phyloP scores from a whole-genome alignment of 1,139 yeast species.

The Yamadazyma kanchanaburiensis region DNA sequence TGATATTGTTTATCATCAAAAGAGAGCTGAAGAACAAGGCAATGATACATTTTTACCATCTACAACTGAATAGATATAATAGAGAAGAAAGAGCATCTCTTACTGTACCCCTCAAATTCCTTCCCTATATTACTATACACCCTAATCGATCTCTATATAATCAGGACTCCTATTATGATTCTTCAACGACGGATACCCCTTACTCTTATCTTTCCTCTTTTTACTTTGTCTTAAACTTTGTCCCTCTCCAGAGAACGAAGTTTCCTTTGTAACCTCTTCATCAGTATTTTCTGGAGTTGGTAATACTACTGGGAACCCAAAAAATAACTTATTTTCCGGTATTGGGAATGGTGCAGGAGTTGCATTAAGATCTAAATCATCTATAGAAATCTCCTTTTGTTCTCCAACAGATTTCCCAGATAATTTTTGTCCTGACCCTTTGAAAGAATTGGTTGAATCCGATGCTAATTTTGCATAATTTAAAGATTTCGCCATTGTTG shows the following conservation, averaged over 20 bases:
- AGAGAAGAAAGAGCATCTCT: no score
- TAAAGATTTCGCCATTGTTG: slow-evolving; percentile 78
- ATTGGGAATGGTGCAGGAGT: slow-evolving; percentile 70
- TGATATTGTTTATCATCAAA: slow-evolving; percentile 86
- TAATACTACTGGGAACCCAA: slow-evolving; percentile 88
- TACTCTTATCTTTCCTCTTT: slow-evolving; percentile 64
- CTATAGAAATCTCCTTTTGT: slow-evolving; percentile 21
- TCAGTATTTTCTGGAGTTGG: slow-evolving; percentile 50
- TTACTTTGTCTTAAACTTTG: slow-evolving; percentile 70
- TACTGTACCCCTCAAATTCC: no score
- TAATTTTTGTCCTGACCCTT: slow-evolving; percentile 69
- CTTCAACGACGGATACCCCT: slow-evolving; percentile 37
- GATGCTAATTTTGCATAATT: slow-evolving; percentile 59
- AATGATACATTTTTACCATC: slow-evolving; percentile 48
- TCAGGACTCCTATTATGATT: slow-evolving; percentile 67
- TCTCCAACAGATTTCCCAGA: slow-evolving; percentile 55
- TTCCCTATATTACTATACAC: no score
- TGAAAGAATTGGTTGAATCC: slow-evolving; percentile 34
- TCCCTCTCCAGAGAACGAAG: slow-evolving; percentile 58
- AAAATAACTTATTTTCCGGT: slow-evolving; percentile 85
- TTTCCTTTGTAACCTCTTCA: slow-evolving; percentile 16
- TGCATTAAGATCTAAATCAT: slow-evolving; percentile 47
- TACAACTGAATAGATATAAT: background rate
- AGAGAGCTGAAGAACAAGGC: slow-evolving; percentile 74
- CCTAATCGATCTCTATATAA: slow-evolving; percentile 75